phyloP scores from a whole-genome alignment of 345 rosid genomes.

The Camelina hispida region DNA sequence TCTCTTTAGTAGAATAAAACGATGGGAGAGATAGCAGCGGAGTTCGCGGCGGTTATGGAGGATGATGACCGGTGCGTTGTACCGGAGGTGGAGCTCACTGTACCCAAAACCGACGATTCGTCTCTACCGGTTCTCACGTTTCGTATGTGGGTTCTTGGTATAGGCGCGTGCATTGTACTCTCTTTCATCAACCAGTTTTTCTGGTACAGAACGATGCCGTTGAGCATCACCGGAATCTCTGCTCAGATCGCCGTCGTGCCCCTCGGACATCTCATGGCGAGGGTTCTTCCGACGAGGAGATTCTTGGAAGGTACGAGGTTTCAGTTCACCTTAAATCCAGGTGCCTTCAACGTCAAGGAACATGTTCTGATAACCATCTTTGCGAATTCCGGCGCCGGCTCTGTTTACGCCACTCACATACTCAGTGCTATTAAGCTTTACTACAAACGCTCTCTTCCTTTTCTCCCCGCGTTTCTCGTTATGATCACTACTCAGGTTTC shows the following conservation, averaged over 20 bases:
- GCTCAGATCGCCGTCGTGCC: slow-evolving; percentile 90
- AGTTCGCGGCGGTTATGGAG: slow-evolving; percentile 37
- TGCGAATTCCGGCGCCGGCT: slow-evolving; percentile 80
- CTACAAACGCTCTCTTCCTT: slow-evolving; percentile 60
- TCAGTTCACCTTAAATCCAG: slow-evolving; percentile 72
- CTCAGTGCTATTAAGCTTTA: slow-evolving; percentile 70
- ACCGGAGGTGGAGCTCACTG: slow-evolving; percentile 77
- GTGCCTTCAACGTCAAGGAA: slow-evolving; percentile 85
- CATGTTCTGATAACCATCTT: slow-evolving; percentile 89
- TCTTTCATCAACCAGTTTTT: slow-evolving; percentile 88
- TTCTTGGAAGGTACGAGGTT: slow-evolving; percentile 57
- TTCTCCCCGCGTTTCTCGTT: slow-evolving; percentile 68
- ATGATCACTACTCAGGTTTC: slow-evolving; percentile 84
- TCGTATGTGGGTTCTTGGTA: slow-evolving; percentile 86
- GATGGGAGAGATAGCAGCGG: slow-evolving; percentile 42
- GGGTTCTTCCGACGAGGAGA: slow-evolving; percentile 48
- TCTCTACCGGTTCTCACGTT: slow-evolving; percentile 69
- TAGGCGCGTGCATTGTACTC: slow-evolving; percentile 61
- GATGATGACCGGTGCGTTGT: slow-evolving; percentile 53
- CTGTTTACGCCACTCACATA: slow-evolving; percentile 78
- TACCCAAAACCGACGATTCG: slow-evolving; percentile 79
- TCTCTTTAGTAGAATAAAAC: slow-evolving; percentile 1
- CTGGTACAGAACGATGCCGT: slow-evolving; percentile 76
- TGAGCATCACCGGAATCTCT: slow-evolving; percentile 58
- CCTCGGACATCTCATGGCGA: slow-evolving; percentile 73